A percentile compares a stretch with the other conserved stretches of the same genome.
Conservation (phyloP, 495 filamentous ascomycete genomes). For the Baudoinia panamericana region DNA sequence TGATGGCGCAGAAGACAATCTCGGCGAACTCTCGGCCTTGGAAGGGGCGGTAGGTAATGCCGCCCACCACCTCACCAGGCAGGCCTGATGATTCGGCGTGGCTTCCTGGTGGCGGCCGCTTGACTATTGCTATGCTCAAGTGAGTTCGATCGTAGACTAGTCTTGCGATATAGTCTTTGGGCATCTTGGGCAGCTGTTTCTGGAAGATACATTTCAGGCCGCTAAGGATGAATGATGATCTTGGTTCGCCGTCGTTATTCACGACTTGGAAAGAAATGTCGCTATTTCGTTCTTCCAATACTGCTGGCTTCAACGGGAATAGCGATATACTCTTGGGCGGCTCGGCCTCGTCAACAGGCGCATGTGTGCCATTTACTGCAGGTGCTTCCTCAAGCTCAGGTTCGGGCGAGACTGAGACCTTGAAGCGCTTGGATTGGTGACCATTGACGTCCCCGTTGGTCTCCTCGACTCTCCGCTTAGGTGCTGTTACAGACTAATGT, state of each 20-base stretch:
- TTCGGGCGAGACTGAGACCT: conserved; percentile 29
- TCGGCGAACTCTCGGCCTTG: conserved; percentile 87
- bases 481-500: conserved; percentile 23
- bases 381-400: neutral
- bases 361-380: neutral
- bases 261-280: conserved; percentile 97
- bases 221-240: conserved; percentile 87
- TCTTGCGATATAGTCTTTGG: conserved; percentile 94
- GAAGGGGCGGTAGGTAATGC: conserved; percentile 95
- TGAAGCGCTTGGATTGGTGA: conserved; percentile 40
- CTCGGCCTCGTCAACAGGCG: neutral
- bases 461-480: conserved; percentile 18
- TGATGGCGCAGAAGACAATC: conserved; percentile 97
- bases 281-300: conserved; percentile 84
- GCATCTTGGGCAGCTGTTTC: conserved; percentile 98
- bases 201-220: conserved; percentile 97
- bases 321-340: neutral
- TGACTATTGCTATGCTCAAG: conserved; percentile 91
- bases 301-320: conserved; percentile 55
- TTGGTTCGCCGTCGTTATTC: conserved; percentile 81
- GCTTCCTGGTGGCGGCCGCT: conserved; percentile 29
- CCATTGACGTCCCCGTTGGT: conserved; percentile 26
- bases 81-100: conserved; percentile 6
- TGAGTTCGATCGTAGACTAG: conserved; percentile 96
- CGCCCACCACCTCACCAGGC: conserved; percentile 36